Conservation (phyloP, 2,329 filamentous ascomycete species). For the Trichoderma polysporum region DNA sequence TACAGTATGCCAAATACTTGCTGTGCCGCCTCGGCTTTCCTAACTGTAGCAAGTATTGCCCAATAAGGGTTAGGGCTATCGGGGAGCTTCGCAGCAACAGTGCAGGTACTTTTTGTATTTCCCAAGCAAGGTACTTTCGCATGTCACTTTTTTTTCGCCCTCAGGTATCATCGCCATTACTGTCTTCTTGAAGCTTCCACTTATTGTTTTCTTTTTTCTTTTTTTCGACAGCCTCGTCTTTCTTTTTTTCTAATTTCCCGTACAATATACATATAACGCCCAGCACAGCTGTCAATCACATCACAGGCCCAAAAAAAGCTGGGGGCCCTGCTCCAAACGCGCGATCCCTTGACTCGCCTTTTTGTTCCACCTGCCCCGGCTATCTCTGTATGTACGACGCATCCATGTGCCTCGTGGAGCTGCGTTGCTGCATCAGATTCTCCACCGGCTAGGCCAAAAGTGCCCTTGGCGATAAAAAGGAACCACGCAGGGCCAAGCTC, state of each 20-base stretch:
- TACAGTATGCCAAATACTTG: not conserved
- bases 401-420: slow-evolving; percentile 19
- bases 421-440: slow-evolving; percentile 10
- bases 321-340: slow-evolving; percentile 12
- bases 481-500: not conserved
- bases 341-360: slow-evolving; percentile 17
- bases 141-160: not conserved
- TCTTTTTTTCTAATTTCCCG: not conserved
- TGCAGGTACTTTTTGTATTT: not conserved
- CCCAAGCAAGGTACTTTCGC: not conserved
- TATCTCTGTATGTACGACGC: slow-evolving; percentile 6
- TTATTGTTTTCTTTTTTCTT: not conserved
- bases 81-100: not conserved
- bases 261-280: not conserved
- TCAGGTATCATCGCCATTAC: not conserved
- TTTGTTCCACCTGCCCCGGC: slow-evolving; percentile 17
- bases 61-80: slow-evolving; percentile 9
- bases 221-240: not conserved
- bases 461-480: slow-evolving; percentile 5
- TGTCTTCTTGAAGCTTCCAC: too few relatives aligned
- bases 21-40: not conserved
- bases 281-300: not conserved
- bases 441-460: slow-evolving; percentile 10
- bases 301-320: not conserved
- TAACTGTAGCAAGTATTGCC: not conserved